phyloP scores from a whole-genome alignment of 176 grass and related monocot genomes.

The Pontederia crassipes region DNA sequence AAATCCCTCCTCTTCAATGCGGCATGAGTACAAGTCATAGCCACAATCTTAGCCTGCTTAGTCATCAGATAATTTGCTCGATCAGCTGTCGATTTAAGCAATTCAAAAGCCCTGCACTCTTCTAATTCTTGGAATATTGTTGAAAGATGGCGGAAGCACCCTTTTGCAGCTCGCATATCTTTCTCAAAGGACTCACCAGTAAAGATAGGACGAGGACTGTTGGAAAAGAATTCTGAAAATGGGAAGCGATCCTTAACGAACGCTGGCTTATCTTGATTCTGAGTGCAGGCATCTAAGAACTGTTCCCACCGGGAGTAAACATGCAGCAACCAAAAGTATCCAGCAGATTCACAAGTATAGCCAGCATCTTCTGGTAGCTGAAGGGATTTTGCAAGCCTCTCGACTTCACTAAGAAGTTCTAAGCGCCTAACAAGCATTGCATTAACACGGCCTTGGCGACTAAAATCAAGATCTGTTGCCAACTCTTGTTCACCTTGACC shows the following conservation, averaged over 20 bases:
- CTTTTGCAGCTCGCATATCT: constrained; percentile 92
- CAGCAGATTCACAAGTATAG: constrained; percentile 90
- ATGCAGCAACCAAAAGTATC: constrained; percentile 96
- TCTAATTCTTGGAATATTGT: constrained; percentile 95
- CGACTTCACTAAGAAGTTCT: constrained; percentile 80
- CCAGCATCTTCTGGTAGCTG: constrained; percentile 76
- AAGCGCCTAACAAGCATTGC: constrained; percentile 85
- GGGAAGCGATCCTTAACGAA: constrained; percentile 80
- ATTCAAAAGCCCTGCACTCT: constrained; percentile 96
- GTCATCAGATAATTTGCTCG: constrained; percentile 98
- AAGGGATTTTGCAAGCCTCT: constrained; percentile 73
- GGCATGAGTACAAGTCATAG: constrained; percentile 97
- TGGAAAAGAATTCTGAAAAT: constrained; percentile 64
- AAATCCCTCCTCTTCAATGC: constrained; percentile 93
- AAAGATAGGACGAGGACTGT: constrained; percentile 59
- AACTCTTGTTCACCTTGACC: constrained; percentile 98
- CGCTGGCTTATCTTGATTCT: constrained; percentile 59
- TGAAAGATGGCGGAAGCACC: constrained; percentile 90
- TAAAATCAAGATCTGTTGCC: constrained; percentile 99
- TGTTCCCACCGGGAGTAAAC: constrained; percentile 92
- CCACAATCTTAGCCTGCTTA: constrained; percentile 97
- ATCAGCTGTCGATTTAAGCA: constrained; percentile 89
- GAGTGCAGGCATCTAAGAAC: constrained; percentile 62
- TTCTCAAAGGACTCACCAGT: constrained; percentile 79
- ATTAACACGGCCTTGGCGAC: constrained; percentile 93